These are phyloP conservation scores for Ramalina intermedia DNA, from an alignment of 495 filamentous ascomycete species.

Conservation along the genomic window DNA sequence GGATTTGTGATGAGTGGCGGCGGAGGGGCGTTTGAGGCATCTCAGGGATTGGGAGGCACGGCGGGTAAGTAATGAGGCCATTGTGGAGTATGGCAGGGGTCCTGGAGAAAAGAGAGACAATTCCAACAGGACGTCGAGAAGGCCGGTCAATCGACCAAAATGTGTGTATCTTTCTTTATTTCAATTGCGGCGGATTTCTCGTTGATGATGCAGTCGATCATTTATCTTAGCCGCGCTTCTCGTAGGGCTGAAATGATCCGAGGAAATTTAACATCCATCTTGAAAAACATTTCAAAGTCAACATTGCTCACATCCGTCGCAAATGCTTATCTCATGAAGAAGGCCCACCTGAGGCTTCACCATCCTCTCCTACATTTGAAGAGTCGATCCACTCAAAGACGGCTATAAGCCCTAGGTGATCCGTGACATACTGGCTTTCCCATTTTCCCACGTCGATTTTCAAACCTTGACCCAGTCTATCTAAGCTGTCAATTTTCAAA, in stretches of 20 bases:
- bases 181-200: not conserved
- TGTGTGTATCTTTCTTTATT: too few relatives aligned
- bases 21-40: conserved; percentile 46
- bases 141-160: not conserved
- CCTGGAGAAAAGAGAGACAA: not conserved
- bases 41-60: conserved; percentile 47
- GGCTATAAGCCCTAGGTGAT: conserved; percentile 33
- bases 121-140: not conserved
- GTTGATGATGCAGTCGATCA: not conserved
- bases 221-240: not conserved
- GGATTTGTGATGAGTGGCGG: conserved; percentile 16
- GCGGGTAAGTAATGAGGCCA: conserved; percentile 54
- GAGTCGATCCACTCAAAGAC: not conserved
- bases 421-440: conserved; percentile 31
- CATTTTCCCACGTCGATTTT: conserved; percentile 16
- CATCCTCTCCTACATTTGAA: too few relatives aligned
- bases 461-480: conserved; percentile 28
- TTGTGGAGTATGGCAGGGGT: conserved; percentile 26
- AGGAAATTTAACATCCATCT: too few relatives aligned
- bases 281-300: not conserved
- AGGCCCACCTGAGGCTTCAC: too few relatives aligned
- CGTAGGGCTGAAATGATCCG: not conserved
- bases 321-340: too few relatives aligned
- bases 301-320: not conserved
- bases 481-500: conserved; percentile 20